Evolutionary conservation across 441 rosid genomes (phyloP).

Genomic region (Corymbia citriodora): DNA sequence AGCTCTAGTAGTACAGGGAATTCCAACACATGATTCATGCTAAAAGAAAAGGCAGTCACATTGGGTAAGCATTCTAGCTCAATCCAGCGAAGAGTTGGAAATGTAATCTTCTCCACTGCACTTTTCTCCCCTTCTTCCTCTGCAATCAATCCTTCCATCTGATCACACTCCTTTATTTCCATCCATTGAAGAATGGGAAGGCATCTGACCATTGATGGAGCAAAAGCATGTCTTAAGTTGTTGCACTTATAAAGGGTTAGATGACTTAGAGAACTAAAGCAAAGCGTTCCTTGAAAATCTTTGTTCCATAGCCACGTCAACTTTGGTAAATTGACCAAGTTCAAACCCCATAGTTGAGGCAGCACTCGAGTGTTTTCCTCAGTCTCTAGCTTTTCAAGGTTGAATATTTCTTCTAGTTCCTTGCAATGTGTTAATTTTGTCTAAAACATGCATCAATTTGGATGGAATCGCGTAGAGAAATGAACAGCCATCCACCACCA

Average conservation of each 20-base stretch:
- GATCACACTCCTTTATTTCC: not conserved
- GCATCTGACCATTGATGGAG: not conserved
- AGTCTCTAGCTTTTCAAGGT: accelerated
- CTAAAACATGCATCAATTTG: too few species aligned
- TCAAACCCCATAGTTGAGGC: not conserved
- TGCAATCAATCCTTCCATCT: too few species aligned
- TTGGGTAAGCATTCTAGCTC: accelerated
- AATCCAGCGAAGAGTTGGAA: too few species aligned
- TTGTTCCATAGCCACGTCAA: not conserved
- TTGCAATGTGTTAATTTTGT: too few species aligned
- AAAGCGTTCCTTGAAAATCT: accelerated
- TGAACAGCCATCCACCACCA: too few species aligned
- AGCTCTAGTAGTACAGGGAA: too few species aligned
- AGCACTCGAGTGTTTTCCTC: accelerated
- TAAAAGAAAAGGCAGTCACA: accelerated
- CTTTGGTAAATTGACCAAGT: not conserved
- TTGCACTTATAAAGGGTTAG: not conserved
- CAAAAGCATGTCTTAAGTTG: not conserved
- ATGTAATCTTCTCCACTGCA: too few species aligned
- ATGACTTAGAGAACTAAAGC: not conserved
- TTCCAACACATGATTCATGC: too few species aligned
- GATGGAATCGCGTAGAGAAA: too few species aligned
- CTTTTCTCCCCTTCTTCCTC: too few species aligned
- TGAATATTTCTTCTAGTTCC: too few species aligned
- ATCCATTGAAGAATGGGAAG: not conserved